Evolutionary conservation across 2,329 filamentous ascomycete genomes (phyloP), one percentile per base, ranked within the genome.

Genomic region (Trichophyton equinum): DNA sequence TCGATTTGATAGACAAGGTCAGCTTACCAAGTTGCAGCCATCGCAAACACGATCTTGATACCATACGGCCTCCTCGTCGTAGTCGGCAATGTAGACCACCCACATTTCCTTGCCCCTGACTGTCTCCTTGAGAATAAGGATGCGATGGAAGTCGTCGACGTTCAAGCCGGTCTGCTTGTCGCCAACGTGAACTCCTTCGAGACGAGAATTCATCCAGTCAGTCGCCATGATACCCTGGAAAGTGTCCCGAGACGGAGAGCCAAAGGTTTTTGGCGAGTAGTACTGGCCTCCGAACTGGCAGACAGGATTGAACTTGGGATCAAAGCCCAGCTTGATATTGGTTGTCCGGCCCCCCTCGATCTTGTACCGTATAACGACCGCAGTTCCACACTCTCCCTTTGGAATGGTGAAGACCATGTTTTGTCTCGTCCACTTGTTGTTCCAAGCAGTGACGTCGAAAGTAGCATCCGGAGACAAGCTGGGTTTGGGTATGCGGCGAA

Each of bases 241-340:
- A 22, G 51, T 53, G n/a, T 60, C 36, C n/a, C 33, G 47, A 60
- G 6, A n/a, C 20, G 49, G 47, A 11, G 20, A 44, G n/a, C 59
- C 59, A 22, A 60, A 60, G 15, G n/a, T 22, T 2, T 27, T 57
- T 25, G 9, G 36, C 20, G 59, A 46, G 44, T 60, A 60, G n/a
- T 22, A 27, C 15, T 60, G 59, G 11, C 59, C 59, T 13, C 59
- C 59, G 57, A 60, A 60, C 27, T 60, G 59, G 30, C 51, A 49
- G 11, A 61, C 56, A 11, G 60, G 60, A 55, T 61, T 61, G 56
- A 61, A 61, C 27, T 44, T 49, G n/a, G 55, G 38, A 40, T 61
- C 60, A 11, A 61, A 61, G 4, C 60, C 60, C 8, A 61, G 5
- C 25, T 61, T 61, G 8, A 61, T n/a, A 27, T 60, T 60, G 20